phyloP scores from a whole-genome alignment of 306 rosid genomes.

The Sechiopsis laciniata region DNA sequence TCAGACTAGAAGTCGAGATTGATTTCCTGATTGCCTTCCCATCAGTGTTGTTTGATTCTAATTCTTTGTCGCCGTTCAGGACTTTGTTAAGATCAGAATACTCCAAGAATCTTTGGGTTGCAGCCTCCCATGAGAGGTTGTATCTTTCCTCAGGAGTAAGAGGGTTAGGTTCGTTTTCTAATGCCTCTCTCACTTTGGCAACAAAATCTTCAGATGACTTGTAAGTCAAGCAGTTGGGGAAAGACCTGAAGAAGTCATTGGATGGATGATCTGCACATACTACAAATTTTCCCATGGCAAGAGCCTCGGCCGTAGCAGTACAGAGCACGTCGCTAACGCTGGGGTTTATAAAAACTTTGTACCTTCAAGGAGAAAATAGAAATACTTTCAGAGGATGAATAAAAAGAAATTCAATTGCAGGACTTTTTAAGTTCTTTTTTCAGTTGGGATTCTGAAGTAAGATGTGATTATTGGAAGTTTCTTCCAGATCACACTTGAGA shows the following conservation, averaged over 20 bases:
- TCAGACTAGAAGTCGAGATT: constrained; percentile 50
- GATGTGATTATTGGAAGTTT: constrained; percentile 3
- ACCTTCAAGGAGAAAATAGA: constrained; percentile 49
- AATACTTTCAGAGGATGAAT: constrained; percentile 5
- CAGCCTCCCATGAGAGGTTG: constrained; percentile 96
- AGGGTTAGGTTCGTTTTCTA: constrained; percentile 74
- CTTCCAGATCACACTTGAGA: background rate
- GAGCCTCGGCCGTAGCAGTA: constrained; percentile 98
- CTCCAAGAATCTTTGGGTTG: constrained; percentile 85
- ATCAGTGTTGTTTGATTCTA: constrained; percentile 26
- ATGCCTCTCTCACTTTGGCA: constrained; percentile 81
- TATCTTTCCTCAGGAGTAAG: constrained; percentile 83
- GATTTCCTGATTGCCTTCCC: constrained; percentile 40
- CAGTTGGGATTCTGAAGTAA: constrained; percentile 1
- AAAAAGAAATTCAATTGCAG: background rate
- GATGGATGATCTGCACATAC: constrained; percentile 95
- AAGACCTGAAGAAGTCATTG: constrained; percentile 79
- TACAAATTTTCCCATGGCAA: constrained; percentile 98
- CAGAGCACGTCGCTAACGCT: constrained; percentile 90
- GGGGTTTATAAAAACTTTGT: constrained; percentile 95
- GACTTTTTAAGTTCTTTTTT: background rate
- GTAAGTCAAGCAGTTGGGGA: constrained; percentile 88
- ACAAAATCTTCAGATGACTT: constrained; percentile 78
- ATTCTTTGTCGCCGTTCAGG: constrained; percentile 37
- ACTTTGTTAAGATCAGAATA: constrained; percentile 70